phyloP scores from a whole-genome alignment of 2,329 filamentous ascomycete genomes.

The Escovopsis sp. region DNA sequence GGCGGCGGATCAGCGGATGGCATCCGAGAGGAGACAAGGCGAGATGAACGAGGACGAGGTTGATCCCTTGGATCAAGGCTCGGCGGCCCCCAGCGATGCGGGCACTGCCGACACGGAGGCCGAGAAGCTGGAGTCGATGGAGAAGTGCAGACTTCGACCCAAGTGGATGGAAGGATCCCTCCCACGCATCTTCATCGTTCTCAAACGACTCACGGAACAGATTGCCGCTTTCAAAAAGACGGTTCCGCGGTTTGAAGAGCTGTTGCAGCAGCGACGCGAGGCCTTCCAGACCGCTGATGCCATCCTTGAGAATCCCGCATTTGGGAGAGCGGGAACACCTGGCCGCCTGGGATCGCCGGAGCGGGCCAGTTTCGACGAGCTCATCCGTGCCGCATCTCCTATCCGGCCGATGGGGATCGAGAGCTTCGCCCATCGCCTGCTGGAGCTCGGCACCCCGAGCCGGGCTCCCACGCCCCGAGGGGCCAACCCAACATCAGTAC shows the following conservation, averaged over 20 bases:
- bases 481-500: constrained; percentile 16
- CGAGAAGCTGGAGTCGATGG: constrained; percentile 29
- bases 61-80: background rate
- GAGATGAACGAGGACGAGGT: constrained; percentile 2
- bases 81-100: constrained; percentile 1
- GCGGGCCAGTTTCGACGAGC: constrained; percentile 27
- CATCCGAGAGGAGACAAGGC: background rate
- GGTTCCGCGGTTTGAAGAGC: constrained; percentile 57
- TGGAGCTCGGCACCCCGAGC: constrained; percentile 41
- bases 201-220: constrained; percentile 47
- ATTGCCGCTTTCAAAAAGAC: constrained; percentile 44
- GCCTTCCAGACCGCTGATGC: constrained; percentile 46
- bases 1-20: constrained; percentile 1
- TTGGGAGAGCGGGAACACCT: constrained; percentile 15
- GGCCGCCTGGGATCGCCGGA: constrained; percentile 22
- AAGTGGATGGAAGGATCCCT: constrained; percentile 34
- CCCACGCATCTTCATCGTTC: constrained; percentile 37
- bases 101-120: constrained; percentile 9
- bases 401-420: constrained; percentile 40
- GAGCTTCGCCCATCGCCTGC: constrained; percentile 45
- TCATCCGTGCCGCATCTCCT: constrained; percentile 33
- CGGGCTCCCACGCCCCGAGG: constrained; percentile 34
- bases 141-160: constrained; percentile 36
- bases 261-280: constrained; percentile 49
- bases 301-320: constrained; percentile 22